Percentiles rank a stretch among this genome's conserved stretches.
These are phyloP conservation scores for Aspergillus sp. DNA, from an alignment of 2,329 filamentous ascomycete genomes.

Conservation along the genomic window DNA sequence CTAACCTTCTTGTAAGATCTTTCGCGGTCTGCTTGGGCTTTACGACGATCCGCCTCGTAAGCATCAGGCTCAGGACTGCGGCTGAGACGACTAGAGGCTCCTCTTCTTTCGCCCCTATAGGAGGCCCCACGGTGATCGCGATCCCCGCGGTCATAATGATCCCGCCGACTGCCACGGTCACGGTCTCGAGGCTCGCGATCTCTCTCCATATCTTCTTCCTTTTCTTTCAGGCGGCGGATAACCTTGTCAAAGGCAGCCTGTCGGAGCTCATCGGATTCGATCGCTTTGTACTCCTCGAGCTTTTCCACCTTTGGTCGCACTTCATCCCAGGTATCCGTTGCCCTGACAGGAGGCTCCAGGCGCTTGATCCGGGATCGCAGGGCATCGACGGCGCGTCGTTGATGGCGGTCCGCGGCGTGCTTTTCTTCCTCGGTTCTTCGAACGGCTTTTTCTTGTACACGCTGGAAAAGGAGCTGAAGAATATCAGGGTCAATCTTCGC, in stretches of 20 bases:
- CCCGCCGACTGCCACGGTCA: conserved; percentile 45
- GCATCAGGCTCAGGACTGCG: conserved; percentile 88
- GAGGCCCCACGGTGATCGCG: conserved; percentile 50
- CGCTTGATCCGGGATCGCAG: conserved; percentile 84
- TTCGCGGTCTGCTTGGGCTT: conserved; percentile 89
- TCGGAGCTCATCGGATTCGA: conserved; percentile 77
- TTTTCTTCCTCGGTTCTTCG: conserved; percentile 81
- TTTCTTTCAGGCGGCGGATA: conserved; percentile 83
- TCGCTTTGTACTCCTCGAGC: conserved; percentile 75
- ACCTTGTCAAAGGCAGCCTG: conserved; percentile 86
- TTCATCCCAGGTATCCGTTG: conserved; percentile 83
- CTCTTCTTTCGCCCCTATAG: conserved; percentile 34
- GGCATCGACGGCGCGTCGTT: conserved; percentile 78
- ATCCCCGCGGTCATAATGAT: conserved; percentile 53
- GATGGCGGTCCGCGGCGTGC: conserved; percentile 73
- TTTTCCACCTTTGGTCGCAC: conserved; percentile 75
- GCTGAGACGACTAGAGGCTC: conserved; percentile 57
- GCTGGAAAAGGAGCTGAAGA: conserved; percentile 76
- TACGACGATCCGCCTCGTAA: conserved; percentile 92
- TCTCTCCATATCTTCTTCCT: conserved; percentile 73
- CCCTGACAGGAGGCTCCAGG: conserved; percentile 74
- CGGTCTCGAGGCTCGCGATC: conserved; percentile 48
- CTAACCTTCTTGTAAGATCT: conserved; percentile 85
- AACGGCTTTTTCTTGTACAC: conserved; percentile 79
- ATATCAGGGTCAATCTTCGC: conserved; percentile 79